Conservation (phyloP, 768 basidiomycete species). For the Saitozyma podzolica region DNA sequence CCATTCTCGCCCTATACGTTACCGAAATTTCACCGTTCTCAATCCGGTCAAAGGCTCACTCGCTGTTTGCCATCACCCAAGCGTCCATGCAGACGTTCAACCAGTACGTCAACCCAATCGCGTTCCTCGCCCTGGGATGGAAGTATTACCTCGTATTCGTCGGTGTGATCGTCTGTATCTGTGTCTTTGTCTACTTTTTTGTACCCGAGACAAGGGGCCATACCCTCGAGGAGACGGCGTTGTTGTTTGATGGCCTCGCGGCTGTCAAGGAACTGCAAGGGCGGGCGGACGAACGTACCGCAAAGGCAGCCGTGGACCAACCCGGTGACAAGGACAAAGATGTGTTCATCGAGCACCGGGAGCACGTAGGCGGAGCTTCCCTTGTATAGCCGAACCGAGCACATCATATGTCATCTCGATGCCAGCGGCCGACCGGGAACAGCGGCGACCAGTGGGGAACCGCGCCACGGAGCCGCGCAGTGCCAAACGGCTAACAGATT, state of each 20-base stretch:
- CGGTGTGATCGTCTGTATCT: conserved; percentile 34
- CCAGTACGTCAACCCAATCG: conserved; percentile 46
- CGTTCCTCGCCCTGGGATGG: conserved; percentile 35
- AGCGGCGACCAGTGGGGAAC: too few relatives aligned
- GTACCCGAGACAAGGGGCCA: conserved; percentile 21
- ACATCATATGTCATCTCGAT: too few relatives aligned
- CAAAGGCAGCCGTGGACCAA: too few relatives aligned
- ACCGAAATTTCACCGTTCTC: conserved; percentile 46
- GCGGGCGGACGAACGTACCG: too few relatives aligned
- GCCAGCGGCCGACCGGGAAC: too few relatives aligned
- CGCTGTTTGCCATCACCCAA: conserved; percentile 11
- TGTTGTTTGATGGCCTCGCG: conserved; percentile 4
- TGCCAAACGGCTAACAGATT: too few relatives aligned
- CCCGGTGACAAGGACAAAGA: too few relatives aligned
- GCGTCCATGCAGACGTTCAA: conserved; percentile 4
- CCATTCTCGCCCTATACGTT: conserved; percentile 34
- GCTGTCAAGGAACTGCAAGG: too few relatives aligned
- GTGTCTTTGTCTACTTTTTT: conserved; percentile 27
- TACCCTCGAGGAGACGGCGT: conserved; percentile 13
- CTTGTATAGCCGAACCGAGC: too few relatives aligned
- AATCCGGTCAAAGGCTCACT: conserved; percentile 35
- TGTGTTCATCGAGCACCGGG: too few relatives aligned
- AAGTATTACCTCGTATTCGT: conserved; percentile 34
- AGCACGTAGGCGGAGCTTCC: too few relatives aligned
- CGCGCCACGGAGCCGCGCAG: too few relatives aligned